A percentile compares a stretch with the other conserved stretches of the same genome.
These are phyloP conservation scores for Penicillium arizonense DNA, from an alignment of 495 filamentous ascomycete species.

Conservation along the genomic window DNA sequence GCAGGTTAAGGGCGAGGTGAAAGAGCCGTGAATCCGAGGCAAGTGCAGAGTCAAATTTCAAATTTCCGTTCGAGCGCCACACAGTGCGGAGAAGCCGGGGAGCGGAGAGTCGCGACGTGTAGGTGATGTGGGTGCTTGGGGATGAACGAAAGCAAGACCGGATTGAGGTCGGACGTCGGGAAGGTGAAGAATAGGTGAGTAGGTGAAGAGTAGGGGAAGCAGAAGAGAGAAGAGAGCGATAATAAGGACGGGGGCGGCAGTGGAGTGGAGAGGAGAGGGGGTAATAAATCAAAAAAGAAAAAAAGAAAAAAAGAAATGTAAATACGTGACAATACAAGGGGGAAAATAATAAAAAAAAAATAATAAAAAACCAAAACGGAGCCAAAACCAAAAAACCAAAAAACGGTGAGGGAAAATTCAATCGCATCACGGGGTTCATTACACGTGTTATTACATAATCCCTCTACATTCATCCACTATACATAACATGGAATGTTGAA, in stretches of 20 bases:
- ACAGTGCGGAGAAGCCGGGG: conserved; percentile 19
- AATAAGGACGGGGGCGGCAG: conserved; percentile 34
- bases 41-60: conserved; percentile 7
- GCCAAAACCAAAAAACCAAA: conserved; percentile 17
- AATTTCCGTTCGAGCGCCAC: conserved; percentile 22
- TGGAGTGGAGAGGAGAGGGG: conserved; percentile 27
- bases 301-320: conserved; percentile 12
- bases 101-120: neutral
- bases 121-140: conserved; percentile 4
- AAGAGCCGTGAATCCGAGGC: neutral
- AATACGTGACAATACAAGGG: conserved; percentile 32
- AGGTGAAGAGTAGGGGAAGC: conserved; percentile 15
- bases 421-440: conserved; percentile 25
- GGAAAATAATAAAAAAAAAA: conserved; percentile 18
- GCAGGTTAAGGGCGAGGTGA: neutral
- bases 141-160: conserved; percentile 3
- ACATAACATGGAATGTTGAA: neutral
- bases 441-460: neutral
- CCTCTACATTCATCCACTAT: too few species aligned
- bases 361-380: conserved; percentile 21
- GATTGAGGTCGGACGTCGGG: conserved; percentile 19
- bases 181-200: conserved; percentile 1
- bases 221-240: conserved; percentile 23
- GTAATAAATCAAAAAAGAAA: conserved; percentile 15
- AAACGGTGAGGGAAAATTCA: conserved; percentile 24